Conservation (phyloP, 139 green algal genomes). For the Coccomyxa sp. region DNA sequence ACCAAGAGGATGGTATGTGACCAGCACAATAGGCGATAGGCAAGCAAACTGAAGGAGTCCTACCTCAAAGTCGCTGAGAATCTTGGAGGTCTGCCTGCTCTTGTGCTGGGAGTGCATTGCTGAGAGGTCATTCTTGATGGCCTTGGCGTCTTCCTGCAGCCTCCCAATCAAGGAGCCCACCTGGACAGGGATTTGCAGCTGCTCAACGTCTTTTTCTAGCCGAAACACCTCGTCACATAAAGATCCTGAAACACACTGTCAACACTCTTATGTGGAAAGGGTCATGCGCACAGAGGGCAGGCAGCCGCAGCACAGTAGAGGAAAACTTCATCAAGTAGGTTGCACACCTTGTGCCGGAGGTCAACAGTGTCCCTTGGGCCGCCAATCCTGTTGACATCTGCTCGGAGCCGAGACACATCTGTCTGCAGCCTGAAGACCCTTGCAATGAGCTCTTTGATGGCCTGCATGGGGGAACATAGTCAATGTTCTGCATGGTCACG, state of each 20-base stretch:
- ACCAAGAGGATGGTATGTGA: no score
- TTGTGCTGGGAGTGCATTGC: constrained; percentile 22
- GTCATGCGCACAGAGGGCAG: no score
- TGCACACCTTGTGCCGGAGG: constrained; percentile 38
- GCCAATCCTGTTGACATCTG: constrained; percentile 59
- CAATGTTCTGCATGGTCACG: no score
- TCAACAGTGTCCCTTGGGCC: constrained; percentile 59
- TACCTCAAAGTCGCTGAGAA: constrained; percentile 43
- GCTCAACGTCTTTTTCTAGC: no score
- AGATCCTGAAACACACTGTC: background rate
- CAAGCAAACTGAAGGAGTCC: no score
- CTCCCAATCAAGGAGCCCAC: background rate
- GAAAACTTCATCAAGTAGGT: background rate
- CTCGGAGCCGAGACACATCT: constrained; percentile 23
- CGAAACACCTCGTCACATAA: background rate
- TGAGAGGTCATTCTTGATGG: constrained; percentile 39
- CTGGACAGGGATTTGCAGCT: no score
- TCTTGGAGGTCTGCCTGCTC: constrained; percentile 31
- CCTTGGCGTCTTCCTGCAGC: constrained; percentile 16
- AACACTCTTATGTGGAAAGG: no score
- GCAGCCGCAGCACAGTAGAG: no score
- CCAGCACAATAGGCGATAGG: no score
- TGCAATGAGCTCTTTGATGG: constrained; percentile 14
- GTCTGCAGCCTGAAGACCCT: constrained; percentile 26
- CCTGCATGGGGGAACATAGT: background rate